phyloP scores from a whole-genome alignment of 1,139 yeast species.

The Candida frijolesensis region DNA sequence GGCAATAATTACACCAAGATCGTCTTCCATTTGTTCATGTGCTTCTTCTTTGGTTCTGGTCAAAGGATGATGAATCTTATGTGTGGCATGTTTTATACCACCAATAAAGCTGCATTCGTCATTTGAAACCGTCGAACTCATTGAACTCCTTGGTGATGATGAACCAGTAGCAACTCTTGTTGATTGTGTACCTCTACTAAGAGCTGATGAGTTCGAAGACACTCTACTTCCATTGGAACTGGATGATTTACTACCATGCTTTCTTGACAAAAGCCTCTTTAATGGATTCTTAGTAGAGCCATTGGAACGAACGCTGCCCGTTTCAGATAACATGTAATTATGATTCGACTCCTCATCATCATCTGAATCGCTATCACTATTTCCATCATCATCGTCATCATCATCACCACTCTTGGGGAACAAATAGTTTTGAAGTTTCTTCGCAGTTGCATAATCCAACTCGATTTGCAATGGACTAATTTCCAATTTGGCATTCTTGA shows the following conservation, averaged over 20 bases:
- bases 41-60: constrained; percentile 3
- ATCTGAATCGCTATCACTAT: constrained; percentile 6
- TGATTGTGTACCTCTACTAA: neutral
- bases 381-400: constrained; percentile 11
- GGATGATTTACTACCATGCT: constrained; percentile 6
- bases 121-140: neutral
- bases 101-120: constrained; percentile 3
- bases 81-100: constrained; percentile 19
- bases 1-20: constrained; percentile 22
- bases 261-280: constrained; percentile 14
- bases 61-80: neutral
- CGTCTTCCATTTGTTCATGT: constrained; percentile 20
- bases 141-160: constrained; percentile 4
- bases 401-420: constrained; percentile 56
- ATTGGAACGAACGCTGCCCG: constrained; percentile 1
- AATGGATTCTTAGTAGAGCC: constrained; percentile 18
- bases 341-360: neutral
- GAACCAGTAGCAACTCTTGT: neutral
- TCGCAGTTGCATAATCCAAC: constrained; percentile 70
- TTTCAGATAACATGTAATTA: constrained; percentile 1
- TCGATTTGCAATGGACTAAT: constrained; percentile 73
- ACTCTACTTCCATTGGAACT: constrained; percentile 1
- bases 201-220: neutral
- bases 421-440: constrained; percentile 60
- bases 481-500: constrained; percentile 48